Evolutionary conservation across 2,329 filamentous ascomycete species (phyloP), one percentile per base, ranked within the genome.

Genomic region (Aspergillus intermedius): DNA sequence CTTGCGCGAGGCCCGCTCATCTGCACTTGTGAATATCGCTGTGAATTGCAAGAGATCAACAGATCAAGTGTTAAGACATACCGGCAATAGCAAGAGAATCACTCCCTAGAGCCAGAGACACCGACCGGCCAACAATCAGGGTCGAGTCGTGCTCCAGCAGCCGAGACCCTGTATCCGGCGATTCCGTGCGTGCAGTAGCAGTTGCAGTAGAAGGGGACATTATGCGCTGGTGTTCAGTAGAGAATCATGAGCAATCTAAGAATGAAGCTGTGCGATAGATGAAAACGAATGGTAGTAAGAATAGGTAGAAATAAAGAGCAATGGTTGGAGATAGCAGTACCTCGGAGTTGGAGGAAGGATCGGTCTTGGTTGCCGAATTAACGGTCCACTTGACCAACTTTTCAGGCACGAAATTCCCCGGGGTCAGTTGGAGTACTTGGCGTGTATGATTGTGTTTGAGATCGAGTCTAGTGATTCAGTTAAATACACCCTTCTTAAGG

Each of bases 71-170:
- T 19, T 28, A 50, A 35, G 39, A 37, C 69, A 50, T 71, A 82
- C 80, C 80, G 47, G 79, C 63, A 10, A 86, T 73, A 53, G 82
- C 74, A 45, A 86, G 70, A 25, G 79, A 75, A 57, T 86, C 81
- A 1, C 76, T 78, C 17, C 76, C 77, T 39, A 86, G 68, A 1
- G 80, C 83, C 44, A 86, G 68, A 22, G 77, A 80, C 9, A 79
- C 79, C 63, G 80, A 77, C 49, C 77, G 73, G 57, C 77, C 79
- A 15, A 84, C 76, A 44, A 69, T 63, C 48, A 83, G 67, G 37
- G 76, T 78, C 44, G 70, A 64, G 53, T 74, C 73, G 45, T 64
- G 62, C 28, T 68, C 61, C 47, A 71, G 64, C 21, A 66, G 63
- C 42, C 46, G 50, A 35, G 51, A 47, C 44, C 63, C 61, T 34